These are phyloP conservation scores for Neospora caninum DNA, from an alignment of 169 alveolate species.

Conservation along the genomic window DNA sequence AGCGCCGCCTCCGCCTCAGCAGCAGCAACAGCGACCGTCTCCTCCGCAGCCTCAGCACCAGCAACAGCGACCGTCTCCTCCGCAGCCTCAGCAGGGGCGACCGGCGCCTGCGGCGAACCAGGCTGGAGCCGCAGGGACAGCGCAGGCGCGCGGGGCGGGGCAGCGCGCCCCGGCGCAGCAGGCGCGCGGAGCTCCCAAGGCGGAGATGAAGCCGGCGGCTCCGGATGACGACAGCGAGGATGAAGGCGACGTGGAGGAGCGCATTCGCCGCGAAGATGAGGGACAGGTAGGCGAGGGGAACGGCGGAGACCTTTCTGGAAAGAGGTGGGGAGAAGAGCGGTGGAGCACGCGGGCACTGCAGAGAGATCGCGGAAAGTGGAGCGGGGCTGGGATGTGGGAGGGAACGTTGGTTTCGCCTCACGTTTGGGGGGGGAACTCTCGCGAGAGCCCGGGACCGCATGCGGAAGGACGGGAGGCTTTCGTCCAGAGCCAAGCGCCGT, in stretches of 20 bases:
- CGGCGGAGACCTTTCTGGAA: neutral
- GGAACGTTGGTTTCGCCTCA: too few relatives aligned
- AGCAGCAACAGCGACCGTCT: slow-evolving; percentile 29
- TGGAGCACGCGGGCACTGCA: too few relatives aligned
- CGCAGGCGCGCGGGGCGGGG: neutral
- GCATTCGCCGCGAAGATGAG: slow-evolving; percentile 14
- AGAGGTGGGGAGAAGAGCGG: neutral
- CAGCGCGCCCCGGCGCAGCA: neutral
- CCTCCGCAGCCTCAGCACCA: neutral
- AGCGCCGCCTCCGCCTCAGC: neutral
- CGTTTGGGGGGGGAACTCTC: too few relatives aligned
- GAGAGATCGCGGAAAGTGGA: too few relatives aligned
- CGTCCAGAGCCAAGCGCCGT: neutral
- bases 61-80: neutral
- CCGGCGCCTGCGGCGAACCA: neutral
- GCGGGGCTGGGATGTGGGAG: too few relatives aligned
- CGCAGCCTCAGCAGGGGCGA: neutral
- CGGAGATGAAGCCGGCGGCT: neutral
- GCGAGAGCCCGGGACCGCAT: too few relatives aligned
- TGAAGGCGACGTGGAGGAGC: neutral
- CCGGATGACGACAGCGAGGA: slow-evolving; percentile 28
- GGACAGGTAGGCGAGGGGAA: slow-evolving; percentile 9
- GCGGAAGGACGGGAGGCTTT: neutral
- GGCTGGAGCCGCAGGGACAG: neutral
- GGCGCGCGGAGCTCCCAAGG: neutral